These are phyloP conservation scores for Cyclotella choctawhatcheeana DNA, from an alignment of 108 stramenopile genomes.

Conservation along the genomic window DNA sequence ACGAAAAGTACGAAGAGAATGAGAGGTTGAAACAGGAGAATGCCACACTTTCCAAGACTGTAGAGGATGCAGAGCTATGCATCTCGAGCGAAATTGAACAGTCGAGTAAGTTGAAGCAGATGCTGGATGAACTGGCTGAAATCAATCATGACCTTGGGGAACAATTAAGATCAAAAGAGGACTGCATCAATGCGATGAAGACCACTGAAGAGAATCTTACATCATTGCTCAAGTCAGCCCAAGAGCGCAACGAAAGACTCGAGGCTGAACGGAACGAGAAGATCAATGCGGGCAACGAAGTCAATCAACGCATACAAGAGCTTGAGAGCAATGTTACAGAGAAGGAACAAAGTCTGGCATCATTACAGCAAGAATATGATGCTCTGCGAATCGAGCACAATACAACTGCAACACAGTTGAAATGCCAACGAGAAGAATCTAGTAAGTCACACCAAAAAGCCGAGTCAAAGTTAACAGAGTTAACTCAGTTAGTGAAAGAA, in stretches of 20 bases:
- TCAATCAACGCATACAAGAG: neutral
- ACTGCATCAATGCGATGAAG: constrained; percentile 20
- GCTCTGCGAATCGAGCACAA: constrained; percentile 4
- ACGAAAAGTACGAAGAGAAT: constrained; percentile 26
- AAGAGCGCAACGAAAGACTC: constrained; percentile 19
- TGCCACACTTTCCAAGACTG: constrained; percentile 29
- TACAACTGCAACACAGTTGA: neutral
- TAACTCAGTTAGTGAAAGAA: constrained; percentile 13
- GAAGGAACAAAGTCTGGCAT: constrained; percentile 8
- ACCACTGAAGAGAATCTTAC: constrained; percentile 15
- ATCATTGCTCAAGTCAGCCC: constrained; percentile 14
- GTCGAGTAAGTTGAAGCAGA: constrained; percentile 24
- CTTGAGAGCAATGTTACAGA: constrained; percentile 7
- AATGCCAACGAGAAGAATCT: neutral
- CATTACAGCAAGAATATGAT: constrained; percentile 15
- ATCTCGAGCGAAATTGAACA: constrained; percentile 40
- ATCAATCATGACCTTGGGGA: constrained; percentile 38
- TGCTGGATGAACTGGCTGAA: constrained; percentile 43
- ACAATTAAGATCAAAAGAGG: constrained; percentile 27
- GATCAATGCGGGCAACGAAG: constrained; percentile 16
- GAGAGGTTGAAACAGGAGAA: constrained; percentile 29
- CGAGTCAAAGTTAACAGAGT: constrained; percentile 15
- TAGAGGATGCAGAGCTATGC: constrained; percentile 35
- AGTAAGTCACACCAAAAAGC: constrained; percentile 6
- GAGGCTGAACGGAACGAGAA: constrained; percentile 6